Evolutionary conservation across 768 basidiomycete species (phyloP), one percentile per base, ranked within the genome.

Genomic region (Auricularia sp.): DNA sequence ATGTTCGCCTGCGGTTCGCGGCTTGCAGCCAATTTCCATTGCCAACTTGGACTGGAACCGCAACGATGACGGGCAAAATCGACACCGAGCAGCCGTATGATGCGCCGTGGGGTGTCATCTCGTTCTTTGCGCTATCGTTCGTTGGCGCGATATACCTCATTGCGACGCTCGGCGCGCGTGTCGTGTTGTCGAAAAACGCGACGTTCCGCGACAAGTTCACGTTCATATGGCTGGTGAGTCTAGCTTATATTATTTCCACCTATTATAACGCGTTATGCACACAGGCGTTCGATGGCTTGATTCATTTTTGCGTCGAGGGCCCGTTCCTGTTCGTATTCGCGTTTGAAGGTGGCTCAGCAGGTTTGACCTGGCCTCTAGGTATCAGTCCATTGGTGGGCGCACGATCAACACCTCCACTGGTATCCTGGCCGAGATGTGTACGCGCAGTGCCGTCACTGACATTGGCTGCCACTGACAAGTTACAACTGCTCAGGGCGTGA

Each of bases 281-380:
- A 3, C 13, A 42, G 29, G 82, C 87, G 24, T 92, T 92, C 69
- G 90, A 92, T 72, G 89, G 84, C 2, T 77, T 90, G 72, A 89
- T 89, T 65, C 91, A 92, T 72, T 88, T 90, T 73, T 78, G 79
- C 0, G 85, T 90, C 65, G 91, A 93, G 71, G 91, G 89, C 10
- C 85, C 90, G 5, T 93, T 90, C 78, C 78, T 93, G 37, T 54
- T 7, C 18, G 54, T 54, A 11, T 54, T 18, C 7, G 54, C 54
- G 18, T 18, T 7, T 7, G 7, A 18, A 8, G n/a, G 11, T 8
- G 54, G 10, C 7, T 7, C n/a, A 29, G 8, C n/a, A 8, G 29
- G 29, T 29, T 54, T 8, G 29, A 54, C 54, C 18, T 7, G 8
- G 7, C 29, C 18, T 18, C 11, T 18, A 54, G 54, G n/a, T 91